These are phyloP conservation scores for Recurvomyces mirabilis DNA, from an alignment of 495 filamentous ascomycete species.

Conservation along the genomic window DNA sequence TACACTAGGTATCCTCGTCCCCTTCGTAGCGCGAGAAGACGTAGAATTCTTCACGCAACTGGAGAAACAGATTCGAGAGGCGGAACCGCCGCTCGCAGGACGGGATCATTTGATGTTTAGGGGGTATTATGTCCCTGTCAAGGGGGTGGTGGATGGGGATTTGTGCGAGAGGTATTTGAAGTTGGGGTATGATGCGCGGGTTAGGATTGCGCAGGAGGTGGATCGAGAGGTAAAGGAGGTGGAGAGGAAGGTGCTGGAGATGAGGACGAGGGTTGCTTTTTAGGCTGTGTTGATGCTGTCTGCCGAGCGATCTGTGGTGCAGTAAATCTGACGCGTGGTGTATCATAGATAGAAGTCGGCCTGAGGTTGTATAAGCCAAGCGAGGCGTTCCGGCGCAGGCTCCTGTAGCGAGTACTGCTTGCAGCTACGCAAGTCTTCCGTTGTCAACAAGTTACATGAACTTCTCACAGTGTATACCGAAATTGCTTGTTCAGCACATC, in stretches of 20 bases:
- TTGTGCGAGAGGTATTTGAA: conserved; percentile 83
- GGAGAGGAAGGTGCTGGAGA: conserved; percentile 80
- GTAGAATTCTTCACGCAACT: conserved; percentile 95
- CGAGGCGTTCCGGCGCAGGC: no score
- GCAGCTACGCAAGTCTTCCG: no score
- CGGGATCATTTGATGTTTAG: conserved; percentile 91
- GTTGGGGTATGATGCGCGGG: conserved; percentile 73
- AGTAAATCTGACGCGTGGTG: no score
- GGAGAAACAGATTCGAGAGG: conserved; percentile 78
- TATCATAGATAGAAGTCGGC: no score
- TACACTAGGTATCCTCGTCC: conserved; percentile 82
- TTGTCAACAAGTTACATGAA: no score
- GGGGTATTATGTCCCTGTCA: conserved; percentile 93
- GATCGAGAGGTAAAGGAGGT: conserved; percentile 85
- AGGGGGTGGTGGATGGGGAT: conserved; percentile 97
- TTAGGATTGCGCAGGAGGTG: conserved; percentile 85
- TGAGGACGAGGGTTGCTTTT: conserved; percentile 23
- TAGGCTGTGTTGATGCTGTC: no score
- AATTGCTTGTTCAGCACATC: conserved; percentile 36
- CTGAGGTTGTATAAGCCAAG: no score
- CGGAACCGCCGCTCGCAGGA: conserved; percentile 75
- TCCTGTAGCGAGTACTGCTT: no score
- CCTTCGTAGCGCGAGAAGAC: conserved; percentile 81
- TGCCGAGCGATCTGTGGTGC: no score
- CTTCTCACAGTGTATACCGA: conserved; percentile 21